phyloP scores from a whole-genome alignment of 2,329 filamentous ascomycete species.

The Ophiostoma sp. region DNA sequence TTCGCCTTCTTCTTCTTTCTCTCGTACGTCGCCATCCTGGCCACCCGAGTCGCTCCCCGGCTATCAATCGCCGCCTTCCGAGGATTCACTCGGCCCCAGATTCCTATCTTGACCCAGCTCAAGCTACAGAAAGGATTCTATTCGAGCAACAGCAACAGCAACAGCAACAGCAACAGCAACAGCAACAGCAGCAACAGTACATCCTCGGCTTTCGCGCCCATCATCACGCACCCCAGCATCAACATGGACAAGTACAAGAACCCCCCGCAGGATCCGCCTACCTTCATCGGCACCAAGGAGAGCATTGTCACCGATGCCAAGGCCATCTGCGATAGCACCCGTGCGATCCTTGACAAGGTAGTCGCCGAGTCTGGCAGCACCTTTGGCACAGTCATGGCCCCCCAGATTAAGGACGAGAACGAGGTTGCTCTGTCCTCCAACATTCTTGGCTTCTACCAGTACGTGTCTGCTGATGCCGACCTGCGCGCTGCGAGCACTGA shows the following conservation, averaged over 20 bases:
- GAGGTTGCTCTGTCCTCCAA: slow-evolving; percentile 51
- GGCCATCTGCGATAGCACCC: slow-evolving; percentile 57
- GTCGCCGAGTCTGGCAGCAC: slow-evolving; percentile 54
- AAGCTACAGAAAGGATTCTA: slow-evolving; percentile 11
- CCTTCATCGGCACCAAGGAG: slow-evolving; percentile 69
- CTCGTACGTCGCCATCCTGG: slow-evolving; percentile 57
- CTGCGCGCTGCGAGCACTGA: slow-evolving; percentile 71
- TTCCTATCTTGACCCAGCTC: slow-evolving; percentile 21
- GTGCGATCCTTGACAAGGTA: slow-evolving; percentile 60
- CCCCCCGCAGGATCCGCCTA: slow-evolving; percentile 71
- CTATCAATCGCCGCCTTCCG: slow-evolving; percentile 50
- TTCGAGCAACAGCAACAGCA: slow-evolving; percentile 13
- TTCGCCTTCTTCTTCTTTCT: slow-evolving; percentile 53
- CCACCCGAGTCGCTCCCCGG: slow-evolving; percentile 55
- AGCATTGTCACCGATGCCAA: slow-evolving; percentile 63
- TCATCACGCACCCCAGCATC: slow-evolving; percentile 43
- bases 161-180: slow-evolving; percentile 16
- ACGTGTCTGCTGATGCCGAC: slow-evolving; percentile 62
- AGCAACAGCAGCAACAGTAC: neutral
- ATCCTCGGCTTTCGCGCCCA: slow-evolving; percentile 30
- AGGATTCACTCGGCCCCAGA: slow-evolving; percentile 34
- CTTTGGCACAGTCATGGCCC: slow-evolving; percentile 53
- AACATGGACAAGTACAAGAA: slow-evolving; percentile 67
- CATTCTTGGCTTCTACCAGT: slow-evolving; percentile 75
- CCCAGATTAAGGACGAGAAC: slow-evolving; percentile 71